phyloP scores from a whole-genome alignment of 768 basidiomycete species.

The Suillus placidus region DNA sequence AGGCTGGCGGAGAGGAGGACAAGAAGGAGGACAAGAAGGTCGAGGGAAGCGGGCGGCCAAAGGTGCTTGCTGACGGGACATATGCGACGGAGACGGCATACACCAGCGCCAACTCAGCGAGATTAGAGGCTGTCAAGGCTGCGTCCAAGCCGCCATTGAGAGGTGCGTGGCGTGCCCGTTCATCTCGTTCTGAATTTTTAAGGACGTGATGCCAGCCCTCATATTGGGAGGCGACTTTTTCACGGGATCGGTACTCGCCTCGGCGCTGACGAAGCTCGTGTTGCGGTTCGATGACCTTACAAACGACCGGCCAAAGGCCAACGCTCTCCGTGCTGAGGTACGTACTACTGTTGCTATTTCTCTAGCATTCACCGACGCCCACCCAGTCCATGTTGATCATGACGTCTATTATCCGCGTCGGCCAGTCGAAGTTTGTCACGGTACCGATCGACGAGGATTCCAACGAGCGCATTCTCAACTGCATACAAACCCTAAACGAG shows the following conservation, averaged over 20 bases:
- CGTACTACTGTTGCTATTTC: not conserved
- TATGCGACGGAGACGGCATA: slow-evolving; percentile 97
- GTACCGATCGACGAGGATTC: slow-evolving; percentile 99
- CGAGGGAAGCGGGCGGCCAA: slow-evolving; percentile 57
- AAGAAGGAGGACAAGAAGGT: slow-evolving; percentile 46
- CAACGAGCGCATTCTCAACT: slow-evolving; percentile 93
- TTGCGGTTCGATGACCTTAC: slow-evolving; percentile 64
- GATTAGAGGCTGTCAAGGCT: slow-evolving; percentile 80
- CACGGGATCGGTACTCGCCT: slow-evolving; percentile 89
- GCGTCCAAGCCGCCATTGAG: slow-evolving; percentile 90
- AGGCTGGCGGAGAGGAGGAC: slow-evolving; percentile 54
- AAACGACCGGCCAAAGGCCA: slow-evolving; percentile 50
- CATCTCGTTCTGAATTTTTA: not conserved
- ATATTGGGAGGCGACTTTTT: slow-evolving; percentile 97
- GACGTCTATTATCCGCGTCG: slow-evolving; percentile 95
- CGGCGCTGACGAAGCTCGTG: slow-evolving; percentile 88
- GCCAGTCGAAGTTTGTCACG: slow-evolving; percentile 93
- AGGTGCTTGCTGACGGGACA: slow-evolving; percentile 92
- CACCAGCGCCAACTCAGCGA: slow-evolving; percentile 59
- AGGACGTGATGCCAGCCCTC: slow-evolving; percentile 51
- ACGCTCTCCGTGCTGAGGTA: not conserved
- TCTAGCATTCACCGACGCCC: not conserved
- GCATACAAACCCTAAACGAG: slow-evolving; percentile 91
- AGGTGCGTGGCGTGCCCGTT: slow-evolving; percentile 44
- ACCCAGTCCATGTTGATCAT: slow-evolving; percentile 92